Base-by-base conservation (phyloP, 176 grass and related monocot species). In the Aegilops speltoides region DNA sequence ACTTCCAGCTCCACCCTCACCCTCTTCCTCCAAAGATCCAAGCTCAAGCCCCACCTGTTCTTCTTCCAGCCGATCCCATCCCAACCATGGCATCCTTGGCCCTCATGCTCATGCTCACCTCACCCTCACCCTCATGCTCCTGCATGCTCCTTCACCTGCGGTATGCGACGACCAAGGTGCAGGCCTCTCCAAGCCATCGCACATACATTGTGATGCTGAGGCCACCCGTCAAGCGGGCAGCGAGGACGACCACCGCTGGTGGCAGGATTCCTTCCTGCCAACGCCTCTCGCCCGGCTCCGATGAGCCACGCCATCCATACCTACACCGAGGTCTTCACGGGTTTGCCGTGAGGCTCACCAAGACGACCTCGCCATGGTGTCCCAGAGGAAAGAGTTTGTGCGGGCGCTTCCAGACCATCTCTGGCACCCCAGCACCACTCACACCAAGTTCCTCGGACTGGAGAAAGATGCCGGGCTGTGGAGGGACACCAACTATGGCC, bases 371-470 rank as follows among this genome's bases (percentile, higher is more conserved):
- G 72, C 56, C 7, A 25, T 29, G 10, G 69, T 92, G 59, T 89
- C 89, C 22, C 19, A 24, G 20, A 81, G 16, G 67, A 37, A 28
- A 13, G 87, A 84, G 50, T 94, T 94, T 36, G 46, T 94, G 34
- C 77, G 50, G 12, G 90, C 85, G 59, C 73, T 88, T 82, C 71
- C 52, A 17, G 74, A 89, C 45, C 43, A 72, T 13, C 31, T 34
- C 8, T 38, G 88, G 45, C 69, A 4, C 14, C 87, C 86, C 38
- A 29, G 54, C 45, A 95, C 93, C 12, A 95, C 87, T 0, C 87
- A 73, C 78, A 86, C 86, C 8, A 46, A 43, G 3, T 92, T 92
- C 69, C 77, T 95, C 0, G 87, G 85, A 1, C 50, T 95, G 3
- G 19, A 16, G 3, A 8, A 2, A 6, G 85, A 82, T 17, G 20